Evolutionary conservation across 208 protist genomes (phyloP), one percentile per base, ranked within the genome.

Genomic region (Leptomonas seymouri): DNA sequence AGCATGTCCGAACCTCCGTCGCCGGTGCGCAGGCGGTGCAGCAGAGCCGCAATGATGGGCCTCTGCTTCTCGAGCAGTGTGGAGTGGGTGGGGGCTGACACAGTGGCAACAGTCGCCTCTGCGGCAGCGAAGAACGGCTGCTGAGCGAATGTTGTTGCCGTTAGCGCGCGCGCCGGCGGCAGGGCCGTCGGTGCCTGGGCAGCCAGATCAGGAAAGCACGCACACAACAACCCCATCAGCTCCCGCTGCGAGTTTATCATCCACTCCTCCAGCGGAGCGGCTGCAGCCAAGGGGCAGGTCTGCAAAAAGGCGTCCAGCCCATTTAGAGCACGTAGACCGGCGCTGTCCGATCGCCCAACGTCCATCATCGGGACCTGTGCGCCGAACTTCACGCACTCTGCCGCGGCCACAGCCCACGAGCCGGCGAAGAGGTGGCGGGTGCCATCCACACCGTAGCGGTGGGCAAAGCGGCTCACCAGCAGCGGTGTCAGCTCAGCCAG

Each of bases 211-310:
- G 82, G 80, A 60, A 85, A 84, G 75, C 85, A 88, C 39, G 67
- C 42, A 20, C 67, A 67, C 61, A 95, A 31, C 39, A 95, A 59
- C 46, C 63, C 69, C 45, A 81, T 34, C 41, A 93, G 71, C 68
- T 93, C 90, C 39, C 63, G 67, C 58, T 83, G 66, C 28, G 71
- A 75, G 67, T 86, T 91, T 14, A 46, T 21, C 70, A 84, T 76
- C 90, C 84, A 92, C 62, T 84, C 72, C 48, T 72, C 66, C 63
- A 96, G 81, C 34, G 82, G 87, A 9, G 78, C 75, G 14, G 63
- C 34, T 15, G 53, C 45, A 14, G 75, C 63, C 8, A 91, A 68
- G 16, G 86, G 87, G 53, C 85, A 86, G n/a, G 70, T 58, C 27
- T 64, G 50, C 66, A 87, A 74, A 74, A 93, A 96, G 15, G 48